Percentiles rank a stretch among this genome's conserved stretches.
phyloP scores from a whole-genome alignment of 169 alveolate species.

The Plasmodium coatneyi region DNA sequence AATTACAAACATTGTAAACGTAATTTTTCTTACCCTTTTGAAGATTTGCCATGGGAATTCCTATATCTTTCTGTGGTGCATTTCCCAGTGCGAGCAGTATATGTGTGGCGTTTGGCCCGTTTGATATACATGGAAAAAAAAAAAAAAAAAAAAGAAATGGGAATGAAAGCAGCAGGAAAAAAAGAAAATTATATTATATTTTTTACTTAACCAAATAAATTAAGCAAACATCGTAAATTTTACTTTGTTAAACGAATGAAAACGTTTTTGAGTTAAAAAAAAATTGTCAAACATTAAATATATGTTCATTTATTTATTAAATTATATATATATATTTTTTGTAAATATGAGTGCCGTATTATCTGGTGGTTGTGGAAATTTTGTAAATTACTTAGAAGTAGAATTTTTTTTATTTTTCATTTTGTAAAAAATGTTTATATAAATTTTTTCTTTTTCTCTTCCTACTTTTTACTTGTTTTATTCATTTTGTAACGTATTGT shows the following conservation, averaged over 20 bases:
- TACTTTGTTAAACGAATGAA: neutral
- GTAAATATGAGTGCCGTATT: neutral
- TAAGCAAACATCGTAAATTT: neutral
- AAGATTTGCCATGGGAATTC: neutral
- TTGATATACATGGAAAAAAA: neutral
- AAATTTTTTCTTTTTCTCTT: constrained; percentile 5
- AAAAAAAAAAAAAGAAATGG: neutral
- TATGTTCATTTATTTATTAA: neutral
- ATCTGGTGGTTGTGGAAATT: neutral
- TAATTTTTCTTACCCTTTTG: neutral
- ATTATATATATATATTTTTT: neutral
- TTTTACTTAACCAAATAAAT: neutral
- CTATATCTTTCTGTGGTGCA: neutral
- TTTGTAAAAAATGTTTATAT: neutral
- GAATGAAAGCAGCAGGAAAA: neutral
- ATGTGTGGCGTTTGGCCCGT: neutral
- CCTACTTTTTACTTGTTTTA: neutral
- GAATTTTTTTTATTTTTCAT: neutral
- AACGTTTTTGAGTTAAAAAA: neutral
- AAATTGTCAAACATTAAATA: neutral
- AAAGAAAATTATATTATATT: neutral
- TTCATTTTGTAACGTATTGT: neutral
- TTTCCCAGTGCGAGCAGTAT: neutral
- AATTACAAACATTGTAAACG: neutral
- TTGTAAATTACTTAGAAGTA: constrained; percentile 13